phyloP scores from a whole-genome alignment of 1,139 yeast genomes.

The Eremothecium coryli region DNA sequence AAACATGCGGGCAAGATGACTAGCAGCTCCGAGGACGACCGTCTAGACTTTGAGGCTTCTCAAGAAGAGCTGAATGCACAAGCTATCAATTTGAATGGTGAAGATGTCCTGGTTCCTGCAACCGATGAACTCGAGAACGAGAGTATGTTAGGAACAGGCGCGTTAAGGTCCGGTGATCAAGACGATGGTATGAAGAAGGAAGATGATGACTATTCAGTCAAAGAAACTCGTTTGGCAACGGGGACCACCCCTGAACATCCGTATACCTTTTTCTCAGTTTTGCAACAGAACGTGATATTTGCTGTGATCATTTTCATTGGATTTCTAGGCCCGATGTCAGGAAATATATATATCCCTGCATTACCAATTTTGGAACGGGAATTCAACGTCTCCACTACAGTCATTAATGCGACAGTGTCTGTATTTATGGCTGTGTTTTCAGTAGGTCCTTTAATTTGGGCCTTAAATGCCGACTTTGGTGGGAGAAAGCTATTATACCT shows the following conservation, averaged over 20 bases:
- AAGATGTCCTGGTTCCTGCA: no score
- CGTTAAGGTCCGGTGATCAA: no score
- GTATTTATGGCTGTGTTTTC: conserved; percentile 51
- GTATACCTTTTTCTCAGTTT: conserved; percentile 23
- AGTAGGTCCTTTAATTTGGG: conserved; percentile 48
- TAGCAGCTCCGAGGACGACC: no score
- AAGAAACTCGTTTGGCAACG: not conserved
- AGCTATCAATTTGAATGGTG: no score
- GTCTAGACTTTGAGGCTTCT: no score
- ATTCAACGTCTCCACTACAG: conserved; percentile 37
- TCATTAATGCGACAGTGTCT: conserved; percentile 51
- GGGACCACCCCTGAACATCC: conserved; percentile 5
- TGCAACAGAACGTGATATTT: conserved; percentile 19
- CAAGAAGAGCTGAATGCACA: no score
- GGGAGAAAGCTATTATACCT: conserved; percentile 47
- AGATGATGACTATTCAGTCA: no score
- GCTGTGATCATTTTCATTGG: conserved; percentile 33
- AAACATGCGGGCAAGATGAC: no score
- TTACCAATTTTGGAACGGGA: conserved; percentile 39
- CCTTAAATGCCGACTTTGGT: conserved; percentile 47
- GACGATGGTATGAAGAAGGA: no score
- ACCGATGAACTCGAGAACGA: no score
- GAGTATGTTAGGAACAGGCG: no score
- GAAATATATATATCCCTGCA: conserved; percentile 51
- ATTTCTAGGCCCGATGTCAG: conserved; percentile 50